Conservation (phyloP, 2,329 filamentous ascomycete species). For the Pseudofabraea citricarpa region DNA sequence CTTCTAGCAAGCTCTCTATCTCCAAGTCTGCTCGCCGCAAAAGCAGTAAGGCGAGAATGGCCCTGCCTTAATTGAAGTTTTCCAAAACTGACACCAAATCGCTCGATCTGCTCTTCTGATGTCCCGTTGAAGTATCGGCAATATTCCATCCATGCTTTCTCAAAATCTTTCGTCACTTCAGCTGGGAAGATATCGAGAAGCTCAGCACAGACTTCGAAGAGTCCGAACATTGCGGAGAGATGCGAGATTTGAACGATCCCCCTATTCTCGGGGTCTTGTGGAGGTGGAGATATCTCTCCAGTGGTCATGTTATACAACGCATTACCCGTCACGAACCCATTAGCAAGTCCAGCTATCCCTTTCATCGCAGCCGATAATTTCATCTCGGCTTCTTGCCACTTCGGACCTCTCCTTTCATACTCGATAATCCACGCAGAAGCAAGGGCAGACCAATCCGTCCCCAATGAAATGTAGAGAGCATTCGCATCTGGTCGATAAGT, state of each 20-base stretch:
- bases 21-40: conserved; percentile 37
- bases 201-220: conserved; percentile 53
- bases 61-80: conserved; percentile 45
- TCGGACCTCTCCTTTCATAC: conserved; percentile 50
- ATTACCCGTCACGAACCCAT: conserved; percentile 54
- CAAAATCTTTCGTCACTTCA: conserved; percentile 42
- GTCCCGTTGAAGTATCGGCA: conserved; percentile 51
- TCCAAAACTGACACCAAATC: conserved; percentile 48
- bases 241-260: conserved; percentile 50
- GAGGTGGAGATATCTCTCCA: conserved; percentile 46
- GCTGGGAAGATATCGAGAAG: conserved; percentile 43
- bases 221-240: conserved; percentile 52
- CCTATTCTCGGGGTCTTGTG: conserved; percentile 44
- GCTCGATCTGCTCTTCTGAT: conserved; percentile 42
- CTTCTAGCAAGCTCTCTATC: conserved; percentile 44
- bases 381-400: conserved; percentile 45
- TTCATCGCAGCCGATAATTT: conserved; percentile 44
- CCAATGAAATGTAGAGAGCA: conserved; percentile 44
- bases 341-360: conserved; percentile 49
- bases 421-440: conserved; percentile 54
- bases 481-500: conserved; percentile 35
- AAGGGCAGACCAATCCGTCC: conserved; percentile 54
- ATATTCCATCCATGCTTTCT: conserved; percentile 54
- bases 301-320: conserved; percentile 46
- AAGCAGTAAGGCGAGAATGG: conserved; percentile 54